Evolutionary conservation across 768 basidiomycete genomes (phyloP).

Genomic region (Clitopilus passeckerianus): DNA sequence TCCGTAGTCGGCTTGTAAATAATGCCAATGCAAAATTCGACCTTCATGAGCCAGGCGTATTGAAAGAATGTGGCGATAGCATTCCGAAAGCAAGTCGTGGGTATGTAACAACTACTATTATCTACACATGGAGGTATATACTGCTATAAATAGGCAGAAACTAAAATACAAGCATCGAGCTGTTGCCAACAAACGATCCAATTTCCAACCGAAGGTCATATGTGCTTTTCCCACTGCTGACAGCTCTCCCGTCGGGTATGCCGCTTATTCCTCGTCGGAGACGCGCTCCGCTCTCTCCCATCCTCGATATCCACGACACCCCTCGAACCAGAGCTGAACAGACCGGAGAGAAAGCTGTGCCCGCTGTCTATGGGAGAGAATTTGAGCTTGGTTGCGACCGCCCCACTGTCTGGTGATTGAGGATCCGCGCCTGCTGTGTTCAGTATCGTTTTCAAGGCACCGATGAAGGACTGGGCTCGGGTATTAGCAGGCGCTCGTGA

Average conservation of each 20-base stretch:
- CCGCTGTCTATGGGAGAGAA: neutral
- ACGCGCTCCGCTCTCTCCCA: neutral
- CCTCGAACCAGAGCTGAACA: neutral
- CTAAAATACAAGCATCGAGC: no score
- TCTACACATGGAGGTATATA: no score
- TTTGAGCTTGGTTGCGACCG: neutral
- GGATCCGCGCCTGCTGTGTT: neutral
- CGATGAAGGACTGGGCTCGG: neutral
- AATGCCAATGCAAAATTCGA: no score
- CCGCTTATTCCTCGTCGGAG: no score
- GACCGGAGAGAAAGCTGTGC: neutral
- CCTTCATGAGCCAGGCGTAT: no score
- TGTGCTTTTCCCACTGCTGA: neutral
- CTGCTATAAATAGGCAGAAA: no score
- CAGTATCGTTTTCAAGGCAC: neutral
- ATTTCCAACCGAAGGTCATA: neutral
- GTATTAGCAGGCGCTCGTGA: neutral
- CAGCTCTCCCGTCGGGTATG: neutral
- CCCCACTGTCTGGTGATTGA: neutral
- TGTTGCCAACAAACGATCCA: neutral
- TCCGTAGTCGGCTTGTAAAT: neutral
- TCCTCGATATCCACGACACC: neutral
- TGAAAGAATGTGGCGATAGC: no score
- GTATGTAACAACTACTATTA: no score
- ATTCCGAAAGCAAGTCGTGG: no score